Evolutionary conservation across 2,329 filamentous ascomycete species (phyloP).

Genomic region (Plectosphaerella plurivora): DNA sequence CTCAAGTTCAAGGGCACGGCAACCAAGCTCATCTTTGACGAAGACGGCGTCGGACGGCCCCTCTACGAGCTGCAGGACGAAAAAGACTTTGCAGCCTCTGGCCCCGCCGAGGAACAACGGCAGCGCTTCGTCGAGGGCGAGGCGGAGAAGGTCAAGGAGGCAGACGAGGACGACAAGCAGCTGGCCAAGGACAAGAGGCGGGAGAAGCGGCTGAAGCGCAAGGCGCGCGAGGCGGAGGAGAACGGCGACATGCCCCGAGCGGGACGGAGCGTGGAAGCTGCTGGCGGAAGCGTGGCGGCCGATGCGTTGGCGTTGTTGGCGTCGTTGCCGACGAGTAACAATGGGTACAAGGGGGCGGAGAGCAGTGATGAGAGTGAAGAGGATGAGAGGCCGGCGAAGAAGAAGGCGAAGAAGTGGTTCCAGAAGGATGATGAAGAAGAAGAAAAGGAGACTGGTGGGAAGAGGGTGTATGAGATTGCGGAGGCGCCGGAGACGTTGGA

Average conservation of each 20-base stretch:
- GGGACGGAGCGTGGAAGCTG: conserved; percentile 18
- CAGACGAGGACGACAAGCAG: conserved; percentile 80
- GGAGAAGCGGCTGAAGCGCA: conserved; percentile 72
- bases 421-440: conserved; percentile 54
- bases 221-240: conserved; percentile 58
- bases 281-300: conserved; percentile 23
- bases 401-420: conserved; percentile 78
- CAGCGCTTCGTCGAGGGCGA: conserved; percentile 75
- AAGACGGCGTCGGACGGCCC: conserved; percentile 80
- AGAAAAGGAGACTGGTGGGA: conserved; percentile 37
- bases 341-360: conserved; percentile 21
- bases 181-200: conserved; percentile 71
- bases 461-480: conserved; percentile 55
- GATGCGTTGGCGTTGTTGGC: conserved; percentile 55
- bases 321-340: conserved; percentile 48
- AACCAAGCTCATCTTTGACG: conserved; percentile 84
- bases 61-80: conserved; percentile 88
- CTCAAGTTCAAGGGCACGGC: conserved; percentile 85
- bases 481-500: conserved; percentile 74
- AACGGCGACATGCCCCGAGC: conserved; percentile 30
- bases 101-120: conserved; percentile 71
- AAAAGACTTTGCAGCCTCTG: conserved; percentile 70
- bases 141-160: conserved; percentile 62
- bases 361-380: conserved; percentile 11
- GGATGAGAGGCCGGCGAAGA: conserved; percentile 29